Conservation (phyloP, 306 rosid species). For the Fragaria vesca region DNA sequence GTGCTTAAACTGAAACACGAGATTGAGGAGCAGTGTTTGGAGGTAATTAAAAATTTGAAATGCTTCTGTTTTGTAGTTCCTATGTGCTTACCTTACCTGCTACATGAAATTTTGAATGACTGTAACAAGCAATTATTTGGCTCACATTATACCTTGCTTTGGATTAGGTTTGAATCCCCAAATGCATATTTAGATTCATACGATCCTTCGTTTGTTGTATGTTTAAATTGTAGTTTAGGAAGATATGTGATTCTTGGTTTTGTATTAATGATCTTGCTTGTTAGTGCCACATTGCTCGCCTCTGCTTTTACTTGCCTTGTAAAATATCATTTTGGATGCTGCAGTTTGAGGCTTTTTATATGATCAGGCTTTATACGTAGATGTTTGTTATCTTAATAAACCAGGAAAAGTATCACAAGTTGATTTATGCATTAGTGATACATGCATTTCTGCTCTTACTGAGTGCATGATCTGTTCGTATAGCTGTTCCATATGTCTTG, state of each 20-base stretch:
- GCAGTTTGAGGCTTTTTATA: background rate
- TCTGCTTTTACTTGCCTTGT: background rate
- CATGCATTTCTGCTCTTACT: background rate
- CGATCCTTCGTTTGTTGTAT: background rate
- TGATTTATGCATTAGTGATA: background rate
- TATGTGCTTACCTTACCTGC: background rate
- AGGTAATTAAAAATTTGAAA: conserved; percentile 55
- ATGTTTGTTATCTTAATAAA: background rate
- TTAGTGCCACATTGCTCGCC: background rate
- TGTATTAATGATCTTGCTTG: background rate
- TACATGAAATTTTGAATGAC: background rate
- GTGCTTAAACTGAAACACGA: conserved; percentile 85
- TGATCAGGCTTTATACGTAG: background rate
- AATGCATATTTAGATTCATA: background rate
- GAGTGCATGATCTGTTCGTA: background rate
- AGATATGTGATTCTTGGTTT: background rate
- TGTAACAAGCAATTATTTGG: background rate
- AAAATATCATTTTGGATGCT: background rate
- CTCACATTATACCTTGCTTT: background rate
- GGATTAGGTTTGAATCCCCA: background rate
- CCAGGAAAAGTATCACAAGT: background rate
- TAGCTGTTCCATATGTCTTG: background rate
- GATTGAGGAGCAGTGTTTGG: conserved; percentile 90
- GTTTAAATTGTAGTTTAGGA: background rate
- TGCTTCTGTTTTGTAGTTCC: conserved; percentile 12